Base-by-base conservation (phyloP, 208 protist genomes). In the Herpetomonas tarakana region DNA sequence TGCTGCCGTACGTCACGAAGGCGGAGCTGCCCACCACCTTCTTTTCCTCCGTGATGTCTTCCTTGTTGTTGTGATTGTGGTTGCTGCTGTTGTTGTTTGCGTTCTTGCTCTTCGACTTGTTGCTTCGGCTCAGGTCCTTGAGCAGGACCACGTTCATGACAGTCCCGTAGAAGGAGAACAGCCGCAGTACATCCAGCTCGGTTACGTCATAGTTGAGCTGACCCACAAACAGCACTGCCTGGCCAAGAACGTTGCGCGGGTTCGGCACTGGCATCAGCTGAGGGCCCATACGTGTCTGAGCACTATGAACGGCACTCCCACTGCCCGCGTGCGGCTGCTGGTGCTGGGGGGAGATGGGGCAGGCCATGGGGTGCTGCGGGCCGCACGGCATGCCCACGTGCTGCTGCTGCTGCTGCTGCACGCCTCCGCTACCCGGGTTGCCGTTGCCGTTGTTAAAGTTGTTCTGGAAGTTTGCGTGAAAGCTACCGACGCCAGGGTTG, bases 171-270 rank as follows among this genome's bases (percentile, higher is more conserved):
- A 46, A 59, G 7, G 56, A 67, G 30, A 81, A 81, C 9, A 78
- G 58, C 24, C 67, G 31, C n/a, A 45, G 61, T 18, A 81, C 63
- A 26, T 77, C 71, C 35, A 74, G 64, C 46, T 77, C 61, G 9
- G 69, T 69, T 12, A 62, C 75, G 44, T 73, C 51, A 57, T 72
- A 77, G 45, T 56, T 75, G 21, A 80, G 57, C 62, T 80, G 74
- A 21, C 74, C 74, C 12, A 80, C 68, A 58, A 80, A 80, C n/a
- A 80, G 56, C 28, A 74, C 68, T 14, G 62, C 68, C 50, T 74
- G 63, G 41, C 69, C 69, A 18, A 68, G 62, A 26, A 65, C 69
- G 39, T 64, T 65, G 49, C 61, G 68, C 46, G 29, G 60, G 39
- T 58, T 60, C 3, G 51, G 35, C 3, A 41, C 47, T 6, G 65